phyloP scores from a whole-genome alignment of 2,329 filamentous ascomycete species.

The Pseudodiploospora longispora region DNA sequence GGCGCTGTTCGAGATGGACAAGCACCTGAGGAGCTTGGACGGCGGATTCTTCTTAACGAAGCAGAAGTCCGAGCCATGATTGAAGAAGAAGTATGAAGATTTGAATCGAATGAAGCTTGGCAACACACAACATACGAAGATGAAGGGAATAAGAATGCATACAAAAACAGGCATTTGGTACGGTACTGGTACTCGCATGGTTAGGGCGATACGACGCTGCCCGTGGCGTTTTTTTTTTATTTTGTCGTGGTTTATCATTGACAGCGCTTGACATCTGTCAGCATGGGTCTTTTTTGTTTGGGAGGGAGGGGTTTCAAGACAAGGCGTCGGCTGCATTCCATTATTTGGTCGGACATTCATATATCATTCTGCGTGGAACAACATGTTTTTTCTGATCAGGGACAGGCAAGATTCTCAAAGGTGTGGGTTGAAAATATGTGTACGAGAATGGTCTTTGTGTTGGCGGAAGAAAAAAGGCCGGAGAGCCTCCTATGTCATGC shows the following conservation, averaged over 20 bases:
- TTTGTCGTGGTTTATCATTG: slow-evolving; percentile 3
- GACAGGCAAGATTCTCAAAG: no score
- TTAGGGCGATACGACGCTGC: slow-evolving; percentile 10
- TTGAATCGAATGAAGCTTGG: neutral
- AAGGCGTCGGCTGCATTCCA: no score
- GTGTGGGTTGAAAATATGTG: neutral
- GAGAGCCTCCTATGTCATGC: no score
- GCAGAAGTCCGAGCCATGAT: slow-evolving; percentile 44
- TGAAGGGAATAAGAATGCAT: slow-evolving; percentile 8
- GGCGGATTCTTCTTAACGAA: slow-evolving; percentile 62
- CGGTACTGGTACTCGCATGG: slow-evolving; percentile 7
- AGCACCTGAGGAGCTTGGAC: slow-evolving; percentile 66
- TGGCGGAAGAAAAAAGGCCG: no score
- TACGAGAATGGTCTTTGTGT: slow-evolving; percentile 3
- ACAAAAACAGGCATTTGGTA: slow-evolving; percentile 9
- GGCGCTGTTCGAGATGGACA: slow-evolving; percentile 86
- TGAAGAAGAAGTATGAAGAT: slow-evolving; percentile 31
- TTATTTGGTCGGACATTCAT: neutral
- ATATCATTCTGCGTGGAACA: neutral
- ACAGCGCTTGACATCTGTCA: neutral
- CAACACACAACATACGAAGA: slow-evolving; percentile 2
- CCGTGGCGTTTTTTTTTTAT: slow-evolving; percentile 10
- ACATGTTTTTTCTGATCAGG: no score
- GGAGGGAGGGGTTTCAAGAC: no score
- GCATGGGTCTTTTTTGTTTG: slow-evolving; percentile 1